Evolutionary conservation across 2,329 filamentous ascomycete species (phyloP).

Genomic region (Nemania diffusa): DNA sequence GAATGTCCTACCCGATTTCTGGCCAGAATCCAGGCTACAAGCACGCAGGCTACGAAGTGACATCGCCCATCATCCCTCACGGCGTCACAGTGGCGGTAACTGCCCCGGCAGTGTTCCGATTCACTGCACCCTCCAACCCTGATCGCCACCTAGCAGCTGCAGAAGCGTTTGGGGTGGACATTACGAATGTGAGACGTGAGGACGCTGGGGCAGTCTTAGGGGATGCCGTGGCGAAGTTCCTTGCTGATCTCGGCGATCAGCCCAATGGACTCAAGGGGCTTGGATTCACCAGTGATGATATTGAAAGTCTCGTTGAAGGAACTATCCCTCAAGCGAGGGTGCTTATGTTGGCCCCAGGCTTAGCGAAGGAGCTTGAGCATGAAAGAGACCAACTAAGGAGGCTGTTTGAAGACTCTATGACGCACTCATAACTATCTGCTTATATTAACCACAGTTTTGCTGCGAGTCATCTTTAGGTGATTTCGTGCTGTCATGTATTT

Average conservation of each 20-base stretch:
- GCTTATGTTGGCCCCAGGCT: slow-evolving; percentile 86
- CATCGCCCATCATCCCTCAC: slow-evolving; percentile 86
- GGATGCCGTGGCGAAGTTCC: slow-evolving; percentile 83
- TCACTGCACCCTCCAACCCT: slow-evolving; percentile 91
- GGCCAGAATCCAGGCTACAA: slow-evolving; percentile 93
- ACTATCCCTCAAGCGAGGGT: slow-evolving; percentile 93
- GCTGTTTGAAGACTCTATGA: slow-evolving; percentile 72
- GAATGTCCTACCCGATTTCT: slow-evolving; percentile 98
- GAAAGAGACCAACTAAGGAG: slow-evolving; percentile 77
- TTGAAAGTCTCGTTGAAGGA: slow-evolving; percentile 89
- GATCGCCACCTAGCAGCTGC: slow-evolving; percentile 91
- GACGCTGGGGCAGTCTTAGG: slow-evolving; percentile 88
- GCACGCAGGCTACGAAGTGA: slow-evolving; percentile 85
- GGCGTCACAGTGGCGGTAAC: slow-evolving; percentile 95
- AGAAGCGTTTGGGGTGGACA: slow-evolving; percentile 89
- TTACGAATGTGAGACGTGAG: slow-evolving; percentile 86
- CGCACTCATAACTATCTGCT: slow-evolving; percentile 46
- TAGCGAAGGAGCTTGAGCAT: slow-evolving; percentile 74
- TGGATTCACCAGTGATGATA: slow-evolving; percentile 79
- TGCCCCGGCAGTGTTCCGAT: slow-evolving; percentile 91
- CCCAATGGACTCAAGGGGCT: slow-evolving; percentile 85
- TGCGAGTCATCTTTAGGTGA: not conserved
- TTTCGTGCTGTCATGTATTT: not conserved
- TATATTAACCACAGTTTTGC: not conserved
- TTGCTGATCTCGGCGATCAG: slow-evolving; percentile 87